Conservation (phyloP, 208 protist genomes). For the Perkinsela sp. region DNA sequence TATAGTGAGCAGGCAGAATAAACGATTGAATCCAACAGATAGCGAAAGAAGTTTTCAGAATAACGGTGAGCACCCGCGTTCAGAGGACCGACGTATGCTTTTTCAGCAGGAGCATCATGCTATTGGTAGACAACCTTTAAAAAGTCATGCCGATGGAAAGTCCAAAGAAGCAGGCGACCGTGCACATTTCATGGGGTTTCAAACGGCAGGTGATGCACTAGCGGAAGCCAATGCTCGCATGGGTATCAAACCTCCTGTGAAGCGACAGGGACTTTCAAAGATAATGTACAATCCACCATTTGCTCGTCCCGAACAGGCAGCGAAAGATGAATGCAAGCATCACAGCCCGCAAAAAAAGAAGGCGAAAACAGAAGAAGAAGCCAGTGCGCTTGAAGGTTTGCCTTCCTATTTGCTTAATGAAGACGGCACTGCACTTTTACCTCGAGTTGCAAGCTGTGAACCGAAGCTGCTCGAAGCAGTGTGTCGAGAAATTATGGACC, state of each 20-base stretch:
- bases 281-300: neutral
- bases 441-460: conserved; percentile 6
- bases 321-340: too few species aligned
- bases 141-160: neutral
- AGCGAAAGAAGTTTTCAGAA: too few species aligned
- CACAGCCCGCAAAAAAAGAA: neutral
- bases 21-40: too few species aligned
- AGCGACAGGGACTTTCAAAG: neutral
- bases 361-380: neutral
- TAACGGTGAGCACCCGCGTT: neutral
- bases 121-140: neutral
- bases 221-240: neutral
- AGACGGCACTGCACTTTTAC: neutral
- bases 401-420: neutral
- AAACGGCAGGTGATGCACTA: neutral
- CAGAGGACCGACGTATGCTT: neutral
- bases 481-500: conserved; percentile 47
- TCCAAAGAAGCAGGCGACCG: neutral
- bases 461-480: conserved; percentile 37
- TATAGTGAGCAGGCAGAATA: too few species aligned
- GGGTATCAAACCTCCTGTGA: neutral
- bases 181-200: neutral
- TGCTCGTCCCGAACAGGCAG: neutral
- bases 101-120: neutral
- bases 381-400: neutral